A percentile compares a stretch with the other conserved stretches of the same genome.
These are phyloP conservation scores for Abelmoschus esculentus DNA, from an alignment of 345 rosid species.

Conservation along the genomic window DNA sequence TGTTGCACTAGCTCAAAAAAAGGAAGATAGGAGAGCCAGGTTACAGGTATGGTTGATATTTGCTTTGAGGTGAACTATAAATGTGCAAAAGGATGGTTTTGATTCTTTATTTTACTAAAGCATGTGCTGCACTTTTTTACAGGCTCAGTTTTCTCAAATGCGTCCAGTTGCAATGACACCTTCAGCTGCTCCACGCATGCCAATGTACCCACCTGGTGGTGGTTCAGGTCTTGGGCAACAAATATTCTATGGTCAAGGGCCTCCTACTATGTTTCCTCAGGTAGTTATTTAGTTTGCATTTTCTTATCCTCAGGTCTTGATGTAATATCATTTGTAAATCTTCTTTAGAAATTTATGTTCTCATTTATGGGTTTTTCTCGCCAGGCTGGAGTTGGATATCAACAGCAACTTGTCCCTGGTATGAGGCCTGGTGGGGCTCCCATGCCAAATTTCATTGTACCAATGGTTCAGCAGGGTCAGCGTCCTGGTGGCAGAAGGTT, in stretches of 20 bases:
- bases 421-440: slow-evolving; percentile 79
- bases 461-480: slow-evolving; percentile 68
- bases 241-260: slow-evolving; percentile 64
- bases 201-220: slow-evolving; percentile 62
- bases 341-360: not conserved
- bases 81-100: not conserved
- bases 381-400: slow-evolving; percentile 77
- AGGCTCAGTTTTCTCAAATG: slow-evolving; percentile 76
- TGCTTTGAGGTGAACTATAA: not conserved
- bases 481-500: slow-evolving; percentile 56
- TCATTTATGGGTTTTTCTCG: not conserved
- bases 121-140: not conserved
- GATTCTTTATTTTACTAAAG: not conserved
- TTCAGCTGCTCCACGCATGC: slow-evolving; percentile 60
- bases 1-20: slow-evolving; percentile 70
- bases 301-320: no score
- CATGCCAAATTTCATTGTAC: slow-evolving; percentile 59
- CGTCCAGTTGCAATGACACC: slow-evolving; percentile 48
- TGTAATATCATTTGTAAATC: not conserved
- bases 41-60: slow-evolving; percentile 41
- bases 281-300: slow-evolving; percentile 17
- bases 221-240: slow-evolving; percentile 69
- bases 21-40: slow-evolving; percentile 74
- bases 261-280: slow-evolving; percentile 69
- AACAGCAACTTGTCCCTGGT: slow-evolving; percentile 75